These are phyloP conservation scores for Pythium graminicola DNA, from an alignment of 352 stramenopile species.

Conservation along the genomic window DNA sequence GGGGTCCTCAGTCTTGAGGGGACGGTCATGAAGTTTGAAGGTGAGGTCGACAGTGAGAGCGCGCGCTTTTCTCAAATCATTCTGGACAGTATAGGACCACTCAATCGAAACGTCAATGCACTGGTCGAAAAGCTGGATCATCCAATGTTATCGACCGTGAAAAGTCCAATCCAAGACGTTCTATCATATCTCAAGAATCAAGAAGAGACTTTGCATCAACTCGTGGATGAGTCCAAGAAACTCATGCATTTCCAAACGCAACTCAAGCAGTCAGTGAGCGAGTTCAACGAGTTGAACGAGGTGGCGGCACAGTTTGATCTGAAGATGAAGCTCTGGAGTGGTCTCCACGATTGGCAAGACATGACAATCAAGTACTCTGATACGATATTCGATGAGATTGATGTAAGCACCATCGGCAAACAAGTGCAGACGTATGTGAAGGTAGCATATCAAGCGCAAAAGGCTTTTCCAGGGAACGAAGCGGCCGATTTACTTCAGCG, in stretches of 20 bases:
- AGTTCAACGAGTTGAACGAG: conserved; percentile 87
- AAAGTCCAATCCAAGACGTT: conserved; percentile 66
- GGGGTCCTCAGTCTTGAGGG: conserved; percentile 86
- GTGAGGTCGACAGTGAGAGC: conserved; percentile 88
- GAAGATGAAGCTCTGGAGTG: conserved; percentile 89
- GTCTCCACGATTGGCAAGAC: conserved; percentile 77
- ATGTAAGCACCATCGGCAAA: conserved; percentile 82
- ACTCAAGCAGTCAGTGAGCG: conserved; percentile 81
- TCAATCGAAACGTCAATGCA: conserved; percentile 60
- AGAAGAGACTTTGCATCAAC: conserved; percentile 57
- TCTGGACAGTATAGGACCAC: conserved; percentile 75
- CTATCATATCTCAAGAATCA: conserved; percentile 69
- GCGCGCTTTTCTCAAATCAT: conserved; percentile 88
- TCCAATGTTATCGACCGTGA: conserved; percentile 65
- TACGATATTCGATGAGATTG: conserved; percentile 86
- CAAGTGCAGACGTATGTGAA: conserved; percentile 88
- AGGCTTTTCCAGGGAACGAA: conserved; percentile 84
- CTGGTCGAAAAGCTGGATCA: conserved; percentile 83
- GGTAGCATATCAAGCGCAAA: conserved; percentile 79
- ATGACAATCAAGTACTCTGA: conserved; percentile 70
- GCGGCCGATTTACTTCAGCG: conserved; percentile 69
- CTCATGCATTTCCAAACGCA: conserved; percentile 86
- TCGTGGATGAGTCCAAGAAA: conserved; percentile 79
- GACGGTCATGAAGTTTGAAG: conserved; percentile 86
- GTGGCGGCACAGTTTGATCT: conserved; percentile 80